phyloP scores from a whole-genome alignment of 1,284 basidiomycete species.

The Coniophora puteana region DNA sequence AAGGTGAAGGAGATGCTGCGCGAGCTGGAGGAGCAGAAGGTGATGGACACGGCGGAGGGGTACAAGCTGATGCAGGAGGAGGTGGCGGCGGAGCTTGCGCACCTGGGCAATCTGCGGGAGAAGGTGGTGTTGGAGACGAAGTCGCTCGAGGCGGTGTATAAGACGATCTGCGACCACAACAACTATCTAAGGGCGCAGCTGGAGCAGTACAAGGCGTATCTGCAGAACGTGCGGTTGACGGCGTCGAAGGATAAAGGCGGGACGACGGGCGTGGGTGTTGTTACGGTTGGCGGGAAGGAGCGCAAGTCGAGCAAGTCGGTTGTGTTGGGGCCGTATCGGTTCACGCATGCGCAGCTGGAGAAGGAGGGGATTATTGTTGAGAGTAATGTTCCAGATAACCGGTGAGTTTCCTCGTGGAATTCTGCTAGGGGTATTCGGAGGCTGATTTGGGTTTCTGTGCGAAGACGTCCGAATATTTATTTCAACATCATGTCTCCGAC shows the following conservation, averaged over 20 bases:
- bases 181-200: conserved; percentile 94
- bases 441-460: conserved; percentile 13
- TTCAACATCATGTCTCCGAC: conserved; percentile 98
- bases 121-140: conserved; percentile 94
- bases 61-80: conserved; percentile 97
- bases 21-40: conserved; percentile 89
- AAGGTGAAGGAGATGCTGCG: conserved; percentile 99
- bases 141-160: conserved; percentile 93
- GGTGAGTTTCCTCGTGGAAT: conserved; percentile 48
- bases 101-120: conserved; percentile 94
- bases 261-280: conserved; percentile 88
- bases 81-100: conserved; percentile 90
- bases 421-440: conserved; percentile 5
- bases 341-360: conserved; percentile 96
- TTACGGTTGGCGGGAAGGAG: conserved; percentile 96
- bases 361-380: conserved; percentile 99
- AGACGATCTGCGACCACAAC: conserved; percentile 99
- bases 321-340: conserved; percentile 91
- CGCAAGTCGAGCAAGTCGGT: conserved; percentile 87
- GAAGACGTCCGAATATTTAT: conserved; percentile 96
- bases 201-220: conserved; percentile 99
- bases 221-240: conserved; percentile 94
- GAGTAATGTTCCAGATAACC: conserved; percentile 96
- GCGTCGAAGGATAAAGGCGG: conserved; percentile 83
- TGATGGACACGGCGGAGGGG: conserved; percentile 81